Base-by-base conservation (phyloP, 345 rosid genomes). In the Gossypium mustelinum region DNA sequence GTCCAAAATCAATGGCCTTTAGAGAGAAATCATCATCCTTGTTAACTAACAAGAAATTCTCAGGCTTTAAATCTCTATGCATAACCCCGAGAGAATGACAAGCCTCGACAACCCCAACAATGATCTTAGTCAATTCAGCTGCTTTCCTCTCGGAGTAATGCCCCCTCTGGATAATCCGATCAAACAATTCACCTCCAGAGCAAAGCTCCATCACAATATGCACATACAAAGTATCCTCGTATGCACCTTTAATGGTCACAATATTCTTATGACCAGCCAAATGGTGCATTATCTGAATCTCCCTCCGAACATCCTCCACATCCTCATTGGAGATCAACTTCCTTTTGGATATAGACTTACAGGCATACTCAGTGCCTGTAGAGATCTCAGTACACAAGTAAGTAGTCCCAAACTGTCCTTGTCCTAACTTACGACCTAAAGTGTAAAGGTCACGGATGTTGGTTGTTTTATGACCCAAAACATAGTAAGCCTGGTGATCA, bases 161-260 rank as follows among this genome's bases (percentile, higher is more conserved):
- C 39, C 98, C 98, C 75, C 98, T 89, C 84, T 91, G 98, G 79
- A 94, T 94, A 74, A 94, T 94, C 81, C 98, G 86, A 76, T 92
- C 98, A 44, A 94, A 94, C 78, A 94, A 76, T 78, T 94, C 98
- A 41, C 98, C 98, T 2, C 98, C 98, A 4, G 89, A 87, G 73
- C 98, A 94, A 73, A 94, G 90, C 89, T 94, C 98, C 98, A 94
- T 94, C 56, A 94, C 98, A 39, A 94, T 94, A 81, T 94, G 98
- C 44, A 94, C 95, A 74, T 87, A 87, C 56, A 94, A 73, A 1
- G 90, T 62, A 79, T 94, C 98, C 86, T 94, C 98, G 39, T 91
- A 94, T 45, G 98, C 98, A 73, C 98, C 98, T 86, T 92, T 94
- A 51, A 94, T 94, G 12, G 97, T 92, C 72, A 94, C 98, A 73